Percentiles rank a stretch among this genome's conserved stretches.
phyloP scores from a whole-genome alignment of 441 rosid genomes.

The Erysimum cheiri region DNA sequence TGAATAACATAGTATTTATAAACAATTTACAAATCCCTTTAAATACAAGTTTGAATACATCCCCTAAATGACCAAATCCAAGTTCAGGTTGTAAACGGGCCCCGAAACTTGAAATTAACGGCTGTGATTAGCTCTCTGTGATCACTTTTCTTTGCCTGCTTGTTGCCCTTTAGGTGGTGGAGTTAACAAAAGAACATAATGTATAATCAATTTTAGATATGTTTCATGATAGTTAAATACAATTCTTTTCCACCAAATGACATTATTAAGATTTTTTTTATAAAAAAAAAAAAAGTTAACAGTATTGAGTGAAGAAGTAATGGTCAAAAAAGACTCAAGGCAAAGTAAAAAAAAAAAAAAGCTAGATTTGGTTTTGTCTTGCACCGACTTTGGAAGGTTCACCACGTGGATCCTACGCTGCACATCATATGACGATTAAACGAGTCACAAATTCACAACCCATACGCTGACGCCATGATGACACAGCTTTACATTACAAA shows the following conservation, averaged over 20 bases:
- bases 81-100: constrained; percentile 19
- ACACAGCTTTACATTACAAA: constrained; percentile 8
- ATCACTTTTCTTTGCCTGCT: constrained; percentile 7
- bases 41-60: too few relatives aligned
- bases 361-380: constrained; percentile 25
- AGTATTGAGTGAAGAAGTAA: constrained; percentile 4
- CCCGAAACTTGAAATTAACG: constrained; percentile 10
- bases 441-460: constrained; percentile 26
- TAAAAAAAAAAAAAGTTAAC: not conserved
- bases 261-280: not conserved
- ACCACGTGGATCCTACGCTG: constrained; percentile 47
- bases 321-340: not conserved
- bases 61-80: not conserved
- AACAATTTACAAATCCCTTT: too few relatives aligned
- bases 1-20: too few relatives aligned
- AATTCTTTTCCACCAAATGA: not conserved
- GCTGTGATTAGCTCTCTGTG: constrained; percentile 22
- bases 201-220: not conserved
- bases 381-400: constrained; percentile 36
- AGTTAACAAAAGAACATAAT: not conserved
- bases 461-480: constrained; percentile 35
- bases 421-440: constrained; percentile 39
- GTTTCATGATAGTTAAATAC: not conserved
- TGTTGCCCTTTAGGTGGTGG: not conserved
- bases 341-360: not conserved